Percentiles rank a stretch among this genome's conserved stretches.
phyloP scores from a whole-genome alignment of 108 stramenopile genomes.

The Cyclostephanos tholiformis region DNA sequence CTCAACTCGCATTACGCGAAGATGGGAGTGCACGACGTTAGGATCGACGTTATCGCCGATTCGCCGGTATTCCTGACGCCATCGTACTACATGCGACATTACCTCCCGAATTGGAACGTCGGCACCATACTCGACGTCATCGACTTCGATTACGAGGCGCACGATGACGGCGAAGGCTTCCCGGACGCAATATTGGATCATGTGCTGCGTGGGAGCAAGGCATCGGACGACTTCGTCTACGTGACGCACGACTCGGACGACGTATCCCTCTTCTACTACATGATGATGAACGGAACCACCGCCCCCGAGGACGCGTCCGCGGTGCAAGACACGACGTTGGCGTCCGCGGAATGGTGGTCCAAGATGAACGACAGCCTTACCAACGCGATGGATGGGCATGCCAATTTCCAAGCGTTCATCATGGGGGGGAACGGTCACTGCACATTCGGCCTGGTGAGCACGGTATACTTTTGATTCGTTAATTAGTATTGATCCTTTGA shows the following conservation, averaged over 20 bases:
- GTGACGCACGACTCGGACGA: conserved; percentile 51
- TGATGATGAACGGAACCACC: conserved; percentile 43
- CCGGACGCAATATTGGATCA: conserved; percentile 43
- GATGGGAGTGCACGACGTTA: conserved; percentile 6
- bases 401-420: conserved; percentile 49
- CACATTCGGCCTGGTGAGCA: conserved; percentile 51
- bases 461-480: conserved; percentile 1
- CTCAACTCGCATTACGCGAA: conserved; percentile 45
- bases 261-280: conserved; percentile 45
- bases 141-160: conserved; percentile 48
- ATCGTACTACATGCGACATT: conserved; percentile 49
- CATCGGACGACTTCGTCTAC: conserved; percentile 42
- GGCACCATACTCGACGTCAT: conserved; percentile 45
- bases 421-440: conserved; percentile 55
- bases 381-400: conserved; percentile 31
- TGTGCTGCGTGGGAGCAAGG: conserved; percentile 42
- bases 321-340: not conserved
- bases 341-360: conserved; percentile 40
- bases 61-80: conserved; percentile 63
- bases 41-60: conserved; percentile 44
- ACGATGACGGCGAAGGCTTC: conserved; percentile 36
- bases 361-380: conserved; percentile 36
- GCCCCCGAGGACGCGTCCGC: not conserved
- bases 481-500: not conserved
- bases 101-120: conserved; percentile 46